Evolutionary conservation across 1,139 yeast species (phyloP), one percentile per base, ranked within the genome.

Genomic region (Sugiyamaella xylanicola): DNA sequence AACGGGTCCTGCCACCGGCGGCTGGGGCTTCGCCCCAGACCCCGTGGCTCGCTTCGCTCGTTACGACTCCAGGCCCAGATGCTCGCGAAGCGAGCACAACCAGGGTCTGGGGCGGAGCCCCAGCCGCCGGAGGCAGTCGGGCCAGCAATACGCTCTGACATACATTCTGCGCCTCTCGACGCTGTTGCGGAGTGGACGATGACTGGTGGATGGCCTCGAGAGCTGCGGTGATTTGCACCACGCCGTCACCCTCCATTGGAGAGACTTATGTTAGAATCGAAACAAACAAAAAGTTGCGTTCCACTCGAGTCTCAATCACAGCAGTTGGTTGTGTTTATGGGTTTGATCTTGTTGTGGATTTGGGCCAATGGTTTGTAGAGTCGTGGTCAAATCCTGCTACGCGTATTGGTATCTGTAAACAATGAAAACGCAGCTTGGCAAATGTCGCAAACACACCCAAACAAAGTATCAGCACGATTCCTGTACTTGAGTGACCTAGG

Each of bases 171-270:
- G 78, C 78, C 57, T 69, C 69, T 41, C 71, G 66, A 17, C 78
- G 65, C 49, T 63, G 67, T 8, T 73, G 74, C 66, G 90, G 89
- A 39, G 83, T 72, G 5, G 95, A 82, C 57, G 79, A 77, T 22
- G 96, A 83, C 53, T 84, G 83, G 70, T 93, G 92, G 35, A 92
- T 87, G 21, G 86, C 81, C 60, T 83, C 89, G 61, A 93, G 77
- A 11, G 97, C 97, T 46, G 80, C 75, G 22, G 87, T 80, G 39
- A 92, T 86, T 57, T 66, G 69, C 25, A 62, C 59, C 47, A 65
- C 56, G 36, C 67, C 69, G 54, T 63, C 65, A 53, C 59, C 61
- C 50, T 66, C 69, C 69, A 66, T 66, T 48, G 51, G 37, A 40
- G 37, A 15, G n/a, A 37, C 5, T 17, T 19, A 7, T 17, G 22